Evolutionary conservation across 2,329 filamentous ascomycete species (phyloP), one percentile per base, ranked within the genome.

Genomic region (Ilyonectria robusta): DNA sequence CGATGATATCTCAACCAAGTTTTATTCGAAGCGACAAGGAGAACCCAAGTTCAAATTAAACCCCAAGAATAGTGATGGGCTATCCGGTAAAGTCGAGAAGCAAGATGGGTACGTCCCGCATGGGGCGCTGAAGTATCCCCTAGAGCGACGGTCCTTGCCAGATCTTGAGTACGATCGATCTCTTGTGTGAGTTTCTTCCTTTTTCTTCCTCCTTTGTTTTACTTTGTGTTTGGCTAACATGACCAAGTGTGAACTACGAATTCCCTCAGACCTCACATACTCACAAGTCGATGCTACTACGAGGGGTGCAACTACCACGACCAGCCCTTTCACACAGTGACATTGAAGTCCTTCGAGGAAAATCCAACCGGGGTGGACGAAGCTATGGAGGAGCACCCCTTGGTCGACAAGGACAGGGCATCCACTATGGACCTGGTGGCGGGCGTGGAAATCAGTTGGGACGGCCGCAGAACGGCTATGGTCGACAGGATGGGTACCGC

Each of bases 271-370:
- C 89, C 19, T 85, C 85, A 10, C 88, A 93, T 74, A 84, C 89
- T 5, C 96, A 99, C 82, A 98, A 98, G 79, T 98, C 95, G 6
- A 97, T 97, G 93, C 87, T 99, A 15, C 86, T 99, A 40, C 91
- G 94, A 3, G 96, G 96, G 13, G 91, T 95, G 44, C 90, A 92
- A 74, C 86, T 95, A 63, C 89, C 93, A 5, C 82, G 87, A 2
- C 89, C 93, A 2, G 92, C 90, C 10, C 88, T 99, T 1, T 92
- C 93, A 64, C 87, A 89, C 37, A 88, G 88, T 65, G 95, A 98
- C 76, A 89, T 95, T 60, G 92, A 95, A 70, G 86, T 88, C 8
- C 88, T 95, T 48, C 89, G 90, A 77, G 86, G 87, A 59, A 91
- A 92, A 77, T 84, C 91, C 37, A 84, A 88, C 61, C 87, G 88